Evolutionary conservation across 352 stramenopile species (phyloP), one percentile per base, ranked within the genome.

Genomic region (Globisporangium carolinianum): DNA sequence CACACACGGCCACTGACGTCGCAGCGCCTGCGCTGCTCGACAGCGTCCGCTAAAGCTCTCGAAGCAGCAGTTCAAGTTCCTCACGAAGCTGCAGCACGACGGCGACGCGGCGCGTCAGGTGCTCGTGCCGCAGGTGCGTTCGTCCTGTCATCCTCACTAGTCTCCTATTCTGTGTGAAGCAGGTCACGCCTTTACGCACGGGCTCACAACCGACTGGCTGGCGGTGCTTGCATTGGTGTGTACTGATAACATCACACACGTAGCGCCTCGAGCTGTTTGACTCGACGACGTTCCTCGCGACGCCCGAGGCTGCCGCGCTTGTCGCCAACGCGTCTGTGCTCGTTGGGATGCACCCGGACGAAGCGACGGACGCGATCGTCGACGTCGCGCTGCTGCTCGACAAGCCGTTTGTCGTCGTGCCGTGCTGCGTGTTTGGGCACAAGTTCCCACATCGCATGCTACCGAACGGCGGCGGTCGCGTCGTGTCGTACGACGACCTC

Each of bases 341-440:
- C 38, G 65, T 97, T 4, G 94, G 94, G 0, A 97, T 98, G 84
- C 94, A 98, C 61, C 93, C 94, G 15, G 95, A 98, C 65, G 89
- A 96, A 62, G 96, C 96, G 6, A 98, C 96, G 0, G 96, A 98
- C 63, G 78, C 84, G 5, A 98, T 98, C 63, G 78, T 98, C 3
- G 89, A 98, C 67, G 75, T 92, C 18, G 94, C 95, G 4, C 64
- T 98, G 35, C 52, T 72, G 51, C 87, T 91, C 61, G 66, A 84
- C 57, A 98, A 98, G 58, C 86, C 94, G 0, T 98, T 98, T 72
- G 91, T 95, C 3, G 76, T 99, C 9, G 94, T 98, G n/a, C 96
- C 96, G 0, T 99, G 96, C 61, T 98, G 95, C 63, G 95, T 98
- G 11, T 98, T 98, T 68, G 85, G 86, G 5, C 85, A 87, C 32